These are phyloP conservation scores for Emericellopsis cladophorae DNA, from an alignment of 2,329 filamentous ascomycete species.

Conservation along the genomic window DNA sequence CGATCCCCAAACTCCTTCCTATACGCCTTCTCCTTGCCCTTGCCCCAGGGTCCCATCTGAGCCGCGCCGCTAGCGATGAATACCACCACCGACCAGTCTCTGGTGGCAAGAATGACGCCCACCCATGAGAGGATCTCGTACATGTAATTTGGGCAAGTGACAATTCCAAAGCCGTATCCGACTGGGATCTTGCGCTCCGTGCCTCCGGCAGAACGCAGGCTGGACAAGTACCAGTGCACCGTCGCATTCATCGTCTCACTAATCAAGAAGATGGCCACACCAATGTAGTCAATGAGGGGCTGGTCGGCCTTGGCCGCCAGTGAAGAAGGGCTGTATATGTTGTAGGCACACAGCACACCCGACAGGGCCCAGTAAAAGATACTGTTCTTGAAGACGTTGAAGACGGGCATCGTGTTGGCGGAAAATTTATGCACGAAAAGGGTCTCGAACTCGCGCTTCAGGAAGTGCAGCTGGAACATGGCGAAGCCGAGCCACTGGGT, in stretches of 20 bases:
- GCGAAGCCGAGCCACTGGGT: constrained; percentile 62
- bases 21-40: constrained; percentile 84
- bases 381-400: constrained; percentile 91
- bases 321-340: constrained; percentile 68
- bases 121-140: constrained; percentile 84
- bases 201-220: constrained; percentile 64
- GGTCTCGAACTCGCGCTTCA: constrained; percentile 93
- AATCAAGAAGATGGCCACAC: constrained; percentile 59
- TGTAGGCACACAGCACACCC: constrained; percentile 70
- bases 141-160: constrained; percentile 96
- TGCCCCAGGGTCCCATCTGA: constrained; percentile 81
- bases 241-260: constrained; percentile 72
- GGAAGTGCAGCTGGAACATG: constrained; percentile 71
- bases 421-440: constrained; percentile 93
- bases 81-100: constrained; percentile 63
- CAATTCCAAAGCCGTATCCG: constrained; percentile 71
- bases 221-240: constrained; percentile 67
- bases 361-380: constrained; percentile 85
- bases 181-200: constrained; percentile 80
- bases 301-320: constrained; percentile 43
- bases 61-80: constrained; percentile 62
- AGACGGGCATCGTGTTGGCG: constrained; percentile 80
- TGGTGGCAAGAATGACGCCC: constrained; percentile 67
- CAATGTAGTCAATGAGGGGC: constrained; percentile 47
- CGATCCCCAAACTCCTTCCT: constrained; percentile 82